Base-by-base conservation (phyloP, 2,329 filamentous ascomycete species). In the Lecanicillium sp. region DNA sequence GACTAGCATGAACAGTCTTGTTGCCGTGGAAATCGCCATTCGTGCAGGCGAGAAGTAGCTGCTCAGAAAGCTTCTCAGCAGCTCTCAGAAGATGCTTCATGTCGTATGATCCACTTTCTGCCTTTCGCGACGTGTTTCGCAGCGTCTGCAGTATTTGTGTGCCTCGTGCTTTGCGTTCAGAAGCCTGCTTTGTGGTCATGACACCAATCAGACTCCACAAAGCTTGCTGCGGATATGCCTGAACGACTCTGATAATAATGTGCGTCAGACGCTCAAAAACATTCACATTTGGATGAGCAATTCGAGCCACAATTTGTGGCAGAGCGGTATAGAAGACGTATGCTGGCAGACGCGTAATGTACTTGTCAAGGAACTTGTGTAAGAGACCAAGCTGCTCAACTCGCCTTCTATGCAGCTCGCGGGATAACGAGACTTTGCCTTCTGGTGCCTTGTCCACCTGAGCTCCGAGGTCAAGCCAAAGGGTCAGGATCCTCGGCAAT, bases 291-390 rank as follows among this genome's bases (percentile, higher is more conserved):
- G 83, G 79, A 62, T 98, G 92, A 33, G 85, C 85, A 51, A 99
- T 95, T 22, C 92, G 81, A n/a, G 90, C 92, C 41, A 98, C 85
- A 45, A 98, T 83, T 60, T 98, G 92, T 5, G 92, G 85, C 30
- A 99, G 69, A 5, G 90, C 71, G 3, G 82, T 84, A 55, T 88
- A 90, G 58, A 87, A 88, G 22, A 87, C 75, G 51, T 83, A 89
- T 1, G 83, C 75, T 3, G 85, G 84, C 43, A 89, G 68, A 5
- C 78, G 72, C 16, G 70, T 60, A 14, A 90, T 73, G 56, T 94
- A 88, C 60, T 90, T 94, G 56, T 80, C 78, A 45, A 96, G 65
- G 46, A 89, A 83, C 16, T 68, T 65, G 58, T 95, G 83, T 43
- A 92, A 71, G 5, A 73, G 67, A 27, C 75, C 73, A 8, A 95